Evolutionary conservation across 2,329 filamentous ascomycete genomes (phyloP), one percentile per base, ranked within the genome.

Genomic region (Penicillium sp.): DNA sequence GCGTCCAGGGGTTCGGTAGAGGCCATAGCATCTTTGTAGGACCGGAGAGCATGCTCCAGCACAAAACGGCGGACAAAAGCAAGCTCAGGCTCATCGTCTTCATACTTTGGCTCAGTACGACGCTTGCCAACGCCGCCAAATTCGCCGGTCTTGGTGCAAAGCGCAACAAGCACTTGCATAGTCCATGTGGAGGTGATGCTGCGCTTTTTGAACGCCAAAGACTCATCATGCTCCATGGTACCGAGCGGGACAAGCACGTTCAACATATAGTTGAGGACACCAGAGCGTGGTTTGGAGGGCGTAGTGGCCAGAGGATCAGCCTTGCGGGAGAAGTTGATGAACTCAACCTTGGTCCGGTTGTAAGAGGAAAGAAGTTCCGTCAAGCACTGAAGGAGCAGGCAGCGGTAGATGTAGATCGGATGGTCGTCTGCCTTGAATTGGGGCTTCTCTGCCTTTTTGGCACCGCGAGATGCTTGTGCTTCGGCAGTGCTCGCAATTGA

Each of bases 261-360:
- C 47, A 99, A 84, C 35, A 99, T 81, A 69, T 99, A 99, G 72
- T 97, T 97, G 60, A 99, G 79, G 42, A 97, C 89, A 60, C 89
- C 92, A 11, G 93, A 92, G 39, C 94, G 87, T 54, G 94, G 94
- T 74, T 97, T 97, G 16, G 95, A 92, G 5, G 94, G 94, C 1
- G 94, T 97, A 52, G 86, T 87, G 11, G 88, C 88, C 64, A 90
- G 88, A 43, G 91, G 83, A 45, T 93, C 90, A 7, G 90, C 88
- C 69, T 92, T 96, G 58, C 93, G 88, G 63, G 95, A 97, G 78
- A 97, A 99, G 73, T 97, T 97, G 79, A 99, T 97, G 71, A 99
- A 97, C 71, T 99, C 95, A 42, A 99, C 85, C 80, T 99, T 99
- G 9, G 92, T 90, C 52, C 92, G 87, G 65, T 92, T 96, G 77